These are phyloP conservation scores for Caryopteris hybrid DNA, from an alignment of 305 asterid genomes.

Conservation along the genomic window DNA sequence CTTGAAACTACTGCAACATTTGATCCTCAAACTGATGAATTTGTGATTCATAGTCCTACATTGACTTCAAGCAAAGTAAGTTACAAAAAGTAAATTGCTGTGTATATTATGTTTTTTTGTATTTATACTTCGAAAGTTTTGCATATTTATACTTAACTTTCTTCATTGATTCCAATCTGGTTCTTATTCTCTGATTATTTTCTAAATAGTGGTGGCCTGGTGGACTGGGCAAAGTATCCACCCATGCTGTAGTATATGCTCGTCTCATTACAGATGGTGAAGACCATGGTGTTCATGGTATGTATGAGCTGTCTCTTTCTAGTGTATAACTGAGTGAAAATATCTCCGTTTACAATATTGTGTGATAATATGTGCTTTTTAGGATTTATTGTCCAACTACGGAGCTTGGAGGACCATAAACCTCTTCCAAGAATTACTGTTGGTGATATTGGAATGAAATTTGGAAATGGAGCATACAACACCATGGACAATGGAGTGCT, in stretches of 20 bases:
- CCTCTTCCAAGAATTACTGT: slow-evolving; percentile 90
- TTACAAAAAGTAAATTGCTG: background rate
- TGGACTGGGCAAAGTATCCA: slow-evolving; percentile 94
- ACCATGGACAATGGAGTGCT: slow-evolving; percentile 96
- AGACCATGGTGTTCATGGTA: slow-evolving; percentile 92
- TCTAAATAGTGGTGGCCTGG: slow-evolving; percentile 98
- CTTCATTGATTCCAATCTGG: background rate
- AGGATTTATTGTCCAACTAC: slow-evolving; percentile 92
- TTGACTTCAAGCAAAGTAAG: slow-evolving; percentile 97
- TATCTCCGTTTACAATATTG: background rate
- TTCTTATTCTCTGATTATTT: slow-evolving; percentile 16
- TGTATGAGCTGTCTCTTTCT: slow-evolving; percentile 7
- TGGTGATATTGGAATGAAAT: slow-evolving; percentile 98
- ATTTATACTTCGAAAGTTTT: background rate
- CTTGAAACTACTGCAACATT: slow-evolving; percentile 98
- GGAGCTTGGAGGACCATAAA: slow-evolving; percentile 85
- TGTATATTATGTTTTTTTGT: background rate
- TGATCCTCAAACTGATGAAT: slow-evolving; percentile 91
- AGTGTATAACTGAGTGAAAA: slow-evolving; percentile 5
- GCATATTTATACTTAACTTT: slow-evolving; percentile 3
- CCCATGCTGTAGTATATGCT: slow-evolving; percentile 90
- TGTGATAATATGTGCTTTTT: slow-evolving; percentile 2
- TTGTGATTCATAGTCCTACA: slow-evolving; percentile 92
- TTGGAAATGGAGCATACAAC: slow-evolving; percentile 97
- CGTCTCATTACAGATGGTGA: slow-evolving; percentile 77